Evolutionary conservation across 1,284 basidiomycete species (phyloP).

Genomic region (Termitomyces sp.): DNA sequence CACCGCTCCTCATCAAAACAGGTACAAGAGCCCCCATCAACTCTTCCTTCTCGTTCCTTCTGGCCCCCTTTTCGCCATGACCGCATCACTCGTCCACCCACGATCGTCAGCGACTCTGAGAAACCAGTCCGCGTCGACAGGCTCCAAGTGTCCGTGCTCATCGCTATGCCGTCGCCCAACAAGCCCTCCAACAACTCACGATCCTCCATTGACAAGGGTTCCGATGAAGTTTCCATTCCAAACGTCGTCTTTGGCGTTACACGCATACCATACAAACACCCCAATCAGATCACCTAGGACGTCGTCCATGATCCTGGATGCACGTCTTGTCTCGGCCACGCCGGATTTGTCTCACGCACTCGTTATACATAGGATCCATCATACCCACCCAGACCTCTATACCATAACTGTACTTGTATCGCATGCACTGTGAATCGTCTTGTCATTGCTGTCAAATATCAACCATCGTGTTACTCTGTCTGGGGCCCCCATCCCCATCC

Average conservation of each 20-base stretch:
- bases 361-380: not conserved
- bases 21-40: constrained; percentile 7
- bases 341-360: not conserved
- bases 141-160: constrained; percentile 52
- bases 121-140: constrained; percentile 21
- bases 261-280: constrained; percentile 26
- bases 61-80: constrained; percentile 4
- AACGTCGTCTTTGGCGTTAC: constrained; percentile 42
- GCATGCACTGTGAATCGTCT: not conserved
- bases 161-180: constrained; percentile 53
- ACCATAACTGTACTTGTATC: constrained; percentile 3
- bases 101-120: not conserved
- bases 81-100: not conserved
- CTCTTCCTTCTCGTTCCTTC: not conserved
- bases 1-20: constrained; percentile 12
- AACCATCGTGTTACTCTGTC: not conserved
- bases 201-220: constrained; percentile 21
- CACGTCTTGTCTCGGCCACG: not conserved
- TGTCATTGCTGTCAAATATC: not conserved
- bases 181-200: constrained; percentile 11
- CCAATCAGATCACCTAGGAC: constrained; percentile 10
- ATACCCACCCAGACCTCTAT: constrained; percentile 5
- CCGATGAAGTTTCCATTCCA: constrained; percentile 31
- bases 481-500: too few relatives aligned
- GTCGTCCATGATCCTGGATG: not conserved